Percentiles rank a stretch among this genome's conserved stretches.
Evolutionary conservation across 2,329 filamentous ascomycete genomes (phyloP).

Genomic region (Drechslerella stenobrocha): DNA sequence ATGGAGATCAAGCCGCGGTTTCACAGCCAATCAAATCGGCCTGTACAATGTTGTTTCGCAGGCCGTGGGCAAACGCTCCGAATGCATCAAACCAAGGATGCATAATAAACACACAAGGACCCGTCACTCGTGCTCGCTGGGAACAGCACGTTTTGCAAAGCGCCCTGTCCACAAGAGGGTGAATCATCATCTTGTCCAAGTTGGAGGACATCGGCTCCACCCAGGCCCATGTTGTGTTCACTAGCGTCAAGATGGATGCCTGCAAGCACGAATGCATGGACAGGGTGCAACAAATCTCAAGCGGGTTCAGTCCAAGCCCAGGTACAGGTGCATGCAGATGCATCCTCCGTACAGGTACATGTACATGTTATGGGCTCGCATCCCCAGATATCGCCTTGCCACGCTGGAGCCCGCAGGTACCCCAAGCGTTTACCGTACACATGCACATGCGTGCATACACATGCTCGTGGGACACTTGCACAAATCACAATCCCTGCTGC

Average conservation of each 20-base stretch:
- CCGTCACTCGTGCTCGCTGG: neutral
- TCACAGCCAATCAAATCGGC: conserved; percentile 27
- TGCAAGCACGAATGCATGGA: neutral
- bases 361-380: neutral
- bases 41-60: conserved; percentile 4
- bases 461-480: neutral
- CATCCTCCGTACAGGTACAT: neutral
- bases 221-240: conserved; percentile 21
- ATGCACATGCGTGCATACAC: neutral
- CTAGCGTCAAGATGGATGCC: conserved; percentile 34
- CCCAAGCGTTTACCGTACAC: too few relatives aligned
- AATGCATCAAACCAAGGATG: too few relatives aligned
- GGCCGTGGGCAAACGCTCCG: too few relatives aligned
- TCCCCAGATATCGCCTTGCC: too few relatives aligned
- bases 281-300: neutral
- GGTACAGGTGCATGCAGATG: neutral
- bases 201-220: neutral
- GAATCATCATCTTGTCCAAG: too few relatives aligned
- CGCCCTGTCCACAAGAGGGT: too few relatives aligned
- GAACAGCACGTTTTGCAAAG: neutral
- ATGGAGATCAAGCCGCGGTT: conserved; percentile 29
- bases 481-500: conserved; percentile 18
- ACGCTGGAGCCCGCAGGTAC: too few relatives aligned
- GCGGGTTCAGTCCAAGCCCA: too few relatives aligned
- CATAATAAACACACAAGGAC: neutral